phyloP scores from a whole-genome alignment of 2,329 filamentous ascomycete species.

The Talaromyces piceae region DNA sequence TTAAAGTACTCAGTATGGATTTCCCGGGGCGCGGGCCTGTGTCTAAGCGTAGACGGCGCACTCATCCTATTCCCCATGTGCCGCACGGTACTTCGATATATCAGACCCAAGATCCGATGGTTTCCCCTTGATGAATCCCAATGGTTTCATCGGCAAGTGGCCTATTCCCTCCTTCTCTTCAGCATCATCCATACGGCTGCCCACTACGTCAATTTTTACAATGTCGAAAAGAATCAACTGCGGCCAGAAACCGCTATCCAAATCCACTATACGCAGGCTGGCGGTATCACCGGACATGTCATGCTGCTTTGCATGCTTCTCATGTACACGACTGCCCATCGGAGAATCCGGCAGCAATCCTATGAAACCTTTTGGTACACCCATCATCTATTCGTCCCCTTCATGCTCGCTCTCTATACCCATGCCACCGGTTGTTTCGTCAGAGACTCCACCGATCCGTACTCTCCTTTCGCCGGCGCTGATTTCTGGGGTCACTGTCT shows the following conservation, averaged over 20 bases:
- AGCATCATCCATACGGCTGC: constrained; percentile 66
- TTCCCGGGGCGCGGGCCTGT: constrained; percentile 84
- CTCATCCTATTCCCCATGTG: constrained; percentile 93
- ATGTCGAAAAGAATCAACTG: constrained; percentile 79
- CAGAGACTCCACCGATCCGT: constrained; percentile 62
- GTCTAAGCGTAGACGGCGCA: constrained; percentile 73
- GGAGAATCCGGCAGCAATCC: constrained; percentile 89
- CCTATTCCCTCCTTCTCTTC: constrained; percentile 81
- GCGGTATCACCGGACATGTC: constrained; percentile 89
- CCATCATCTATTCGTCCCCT: constrained; percentile 96
- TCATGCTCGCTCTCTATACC: constrained; percentile 87
- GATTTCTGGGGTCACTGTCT: constrained; percentile 88
- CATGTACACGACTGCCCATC: constrained; percentile 94
- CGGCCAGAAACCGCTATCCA: constrained; percentile 73
- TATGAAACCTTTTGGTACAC: constrained; percentile 99
- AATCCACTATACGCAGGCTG: constrained; percentile 84
- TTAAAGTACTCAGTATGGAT: constrained; percentile 90
- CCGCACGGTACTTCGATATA: constrained; percentile 73
- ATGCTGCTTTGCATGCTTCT: constrained; percentile 99
- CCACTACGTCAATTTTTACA: constrained; percentile 99
- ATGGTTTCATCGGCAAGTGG: constrained; percentile 94
- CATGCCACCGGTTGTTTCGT: constrained; percentile 97
- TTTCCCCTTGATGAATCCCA: constrained; percentile 91
- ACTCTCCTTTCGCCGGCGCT: constrained; percentile 77
- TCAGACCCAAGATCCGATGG: constrained; percentile 81